These are phyloP conservation scores for Raphidocelis subcapitata DNA, from an alignment of 139 green algal genomes.

Conservation along the genomic window DNA sequence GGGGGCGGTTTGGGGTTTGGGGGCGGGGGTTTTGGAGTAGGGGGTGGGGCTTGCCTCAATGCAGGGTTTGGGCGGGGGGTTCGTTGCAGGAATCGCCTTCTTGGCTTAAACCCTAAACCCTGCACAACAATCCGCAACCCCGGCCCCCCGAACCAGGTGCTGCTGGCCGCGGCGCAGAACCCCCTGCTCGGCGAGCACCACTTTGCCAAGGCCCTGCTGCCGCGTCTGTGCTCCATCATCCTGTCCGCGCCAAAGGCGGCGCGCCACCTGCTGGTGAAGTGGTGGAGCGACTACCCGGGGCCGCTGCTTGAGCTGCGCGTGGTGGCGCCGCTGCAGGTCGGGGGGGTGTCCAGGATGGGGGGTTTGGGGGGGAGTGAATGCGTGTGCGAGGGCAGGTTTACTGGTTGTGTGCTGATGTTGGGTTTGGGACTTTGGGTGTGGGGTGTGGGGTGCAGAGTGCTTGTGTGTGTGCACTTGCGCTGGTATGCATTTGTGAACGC, in stretches of 20 bases:
- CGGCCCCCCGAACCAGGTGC: too few relatives aligned
- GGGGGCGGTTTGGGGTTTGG: background rate
- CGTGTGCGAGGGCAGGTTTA: background rate
- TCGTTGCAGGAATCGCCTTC: background rate
- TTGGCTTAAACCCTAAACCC: too few relatives aligned
- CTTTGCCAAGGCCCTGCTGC: slow-evolving; percentile 68
- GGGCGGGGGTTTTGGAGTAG: background rate
- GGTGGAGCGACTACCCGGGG: slow-evolving; percentile 82
- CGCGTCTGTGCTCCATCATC: slow-evolving; percentile 70
- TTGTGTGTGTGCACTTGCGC: too few relatives aligned
- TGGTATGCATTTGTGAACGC: too few relatives aligned
- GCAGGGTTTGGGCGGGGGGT: background rate
- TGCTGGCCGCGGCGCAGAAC: slow-evolving; percentile 79
- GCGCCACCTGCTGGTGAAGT: slow-evolving; percentile 76
- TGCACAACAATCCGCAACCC: too few relatives aligned
- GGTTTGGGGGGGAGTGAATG: background rate
- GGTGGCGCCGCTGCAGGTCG: slow-evolving; percentile 72
- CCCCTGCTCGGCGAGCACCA: slow-evolving; percentile 71
- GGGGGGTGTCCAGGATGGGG: background rate
- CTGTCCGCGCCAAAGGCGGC: slow-evolving; percentile 60
- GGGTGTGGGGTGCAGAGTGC: too few relatives aligned
- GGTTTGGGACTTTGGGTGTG: too few relatives aligned
- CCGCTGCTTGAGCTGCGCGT: slow-evolving; percentile 65
- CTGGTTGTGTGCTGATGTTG: too few relatives aligned
- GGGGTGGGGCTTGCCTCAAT: background rate